Conservation (phyloP, 768 basidiomycete species). For the Auricularia heimuer region DNA sequence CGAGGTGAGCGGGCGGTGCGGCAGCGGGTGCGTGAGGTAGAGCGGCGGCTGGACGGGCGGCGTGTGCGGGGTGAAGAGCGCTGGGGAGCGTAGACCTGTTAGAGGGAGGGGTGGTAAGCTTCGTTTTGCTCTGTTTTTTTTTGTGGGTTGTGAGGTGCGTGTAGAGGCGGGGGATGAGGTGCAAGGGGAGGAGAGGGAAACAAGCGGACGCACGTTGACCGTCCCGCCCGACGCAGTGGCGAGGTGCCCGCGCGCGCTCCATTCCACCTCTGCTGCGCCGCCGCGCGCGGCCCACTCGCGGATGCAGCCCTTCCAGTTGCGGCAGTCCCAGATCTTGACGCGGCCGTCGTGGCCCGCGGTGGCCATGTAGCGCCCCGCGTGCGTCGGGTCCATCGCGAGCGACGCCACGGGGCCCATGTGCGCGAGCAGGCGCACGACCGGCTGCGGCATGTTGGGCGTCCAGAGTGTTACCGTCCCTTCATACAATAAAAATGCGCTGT, state of each 20-base stretch:
- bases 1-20: conserved; percentile 64
- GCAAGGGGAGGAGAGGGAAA: too few relatives aligned
- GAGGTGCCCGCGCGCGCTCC: conserved; percentile 78
- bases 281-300: conserved; percentile 62
- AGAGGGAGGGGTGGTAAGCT: too few relatives aligned
- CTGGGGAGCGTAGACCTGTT: conserved; percentile 69
- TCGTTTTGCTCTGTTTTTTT: too few relatives aligned
- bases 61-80: conserved; percentile 47
- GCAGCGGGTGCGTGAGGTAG: conserved; percentile 81
- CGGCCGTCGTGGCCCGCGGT: conserved; percentile 79
- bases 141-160: too few relatives aligned
- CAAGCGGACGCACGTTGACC: conserved; percentile 77
- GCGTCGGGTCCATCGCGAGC: conserved; percentile 72
- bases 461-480: conserved; percentile 78
- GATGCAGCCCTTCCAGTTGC: conserved; percentile 89
- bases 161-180: too few relatives aligned
- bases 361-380: conserved; percentile 78
- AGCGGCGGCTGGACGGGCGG: conserved; percentile 56
- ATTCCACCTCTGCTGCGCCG: conserved; percentile 60
- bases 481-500: too few relatives aligned
- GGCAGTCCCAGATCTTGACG: conserved; percentile 94
- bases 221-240: conserved; percentile 75
- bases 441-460: conserved; percentile 90
- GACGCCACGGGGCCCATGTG: conserved; percentile 82
- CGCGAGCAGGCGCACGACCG: conserved; percentile 84